phyloP scores from a whole-genome alignment of 306 rosid genomes.

The Acacia acuminata region DNA sequence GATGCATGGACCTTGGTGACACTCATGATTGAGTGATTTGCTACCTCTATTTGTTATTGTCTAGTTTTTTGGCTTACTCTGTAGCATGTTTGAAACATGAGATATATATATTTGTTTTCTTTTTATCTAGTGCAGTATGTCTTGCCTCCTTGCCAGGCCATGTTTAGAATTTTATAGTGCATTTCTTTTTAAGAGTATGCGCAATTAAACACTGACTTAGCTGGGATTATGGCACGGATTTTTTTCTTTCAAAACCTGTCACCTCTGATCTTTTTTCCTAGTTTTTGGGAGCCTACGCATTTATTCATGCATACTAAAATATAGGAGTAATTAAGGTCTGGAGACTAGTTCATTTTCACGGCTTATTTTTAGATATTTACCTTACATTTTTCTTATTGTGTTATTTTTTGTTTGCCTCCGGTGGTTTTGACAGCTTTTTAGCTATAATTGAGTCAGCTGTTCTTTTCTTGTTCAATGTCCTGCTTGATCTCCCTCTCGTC shows the following conservation, averaged over 20 bases:
- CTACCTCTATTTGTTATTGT: no score
- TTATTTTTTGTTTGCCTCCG: background rate
- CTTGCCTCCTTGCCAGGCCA: background rate
- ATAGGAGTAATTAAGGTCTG: background rate
- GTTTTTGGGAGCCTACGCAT: background rate
- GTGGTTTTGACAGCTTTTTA: background rate
- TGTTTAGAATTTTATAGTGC: background rate
- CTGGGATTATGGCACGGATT: background rate
- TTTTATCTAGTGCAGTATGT: no score
- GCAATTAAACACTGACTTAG: background rate
- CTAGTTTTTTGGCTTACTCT: no score
- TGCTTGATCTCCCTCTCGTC: background rate
- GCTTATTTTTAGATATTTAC: background rate
- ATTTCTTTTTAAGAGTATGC: background rate
- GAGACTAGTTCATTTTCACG: background rate
- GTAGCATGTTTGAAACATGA: background rate
- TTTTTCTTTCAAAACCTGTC: background rate
- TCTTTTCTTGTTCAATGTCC: background rate
- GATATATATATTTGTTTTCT: background rate
- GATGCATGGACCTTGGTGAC: no score
- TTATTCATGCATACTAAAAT: background rate
- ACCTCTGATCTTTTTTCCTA: no score
- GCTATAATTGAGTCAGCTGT: background rate
- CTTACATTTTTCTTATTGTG: background rate
- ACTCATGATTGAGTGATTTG: no score